Evolutionary conservation across 495 filamentous ascomycete species (phyloP).

Genomic region (Penicillium ochrochloron): DNA sequence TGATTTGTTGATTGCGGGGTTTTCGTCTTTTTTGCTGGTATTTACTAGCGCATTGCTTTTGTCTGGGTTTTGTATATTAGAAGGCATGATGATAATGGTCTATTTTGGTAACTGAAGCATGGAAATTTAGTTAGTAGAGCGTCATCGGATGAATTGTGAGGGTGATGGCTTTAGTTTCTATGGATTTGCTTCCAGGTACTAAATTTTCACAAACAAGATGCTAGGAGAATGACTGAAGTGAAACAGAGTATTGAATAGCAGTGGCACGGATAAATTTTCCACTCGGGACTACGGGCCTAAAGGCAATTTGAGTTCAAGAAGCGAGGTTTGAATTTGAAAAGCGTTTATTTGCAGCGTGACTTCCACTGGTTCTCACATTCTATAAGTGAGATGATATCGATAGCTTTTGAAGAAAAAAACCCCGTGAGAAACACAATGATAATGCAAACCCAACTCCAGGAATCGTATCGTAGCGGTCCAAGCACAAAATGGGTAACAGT

Average conservation of each 20-base stretch:
- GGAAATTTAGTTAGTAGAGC: background rate
- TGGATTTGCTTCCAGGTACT: background rate
- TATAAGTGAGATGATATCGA: slow-evolving; percentile 32
- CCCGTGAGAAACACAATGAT: slow-evolving; percentile 30
- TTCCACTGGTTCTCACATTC: slow-evolving; percentile 11
- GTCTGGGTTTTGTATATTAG: background rate
- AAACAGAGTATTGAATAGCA: background rate
- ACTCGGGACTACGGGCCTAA: background rate
- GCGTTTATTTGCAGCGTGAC: slow-evolving; percentile 8
- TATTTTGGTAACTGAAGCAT: background rate
- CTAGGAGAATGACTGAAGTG: background rate
- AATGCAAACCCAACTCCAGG: slow-evolving; percentile 41
- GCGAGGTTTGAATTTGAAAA: background rate
- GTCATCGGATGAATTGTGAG: background rate
- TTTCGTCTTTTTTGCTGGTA: background rate
- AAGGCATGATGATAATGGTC: background rate
- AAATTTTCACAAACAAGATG: background rate
- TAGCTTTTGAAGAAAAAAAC: slow-evolving; percentile 35
- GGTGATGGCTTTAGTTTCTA: background rate
- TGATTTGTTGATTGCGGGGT: background rate
- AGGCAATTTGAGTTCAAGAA: background rate
- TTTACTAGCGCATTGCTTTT: background rate
- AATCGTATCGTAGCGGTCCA: slow-evolving; percentile 39
- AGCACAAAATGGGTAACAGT: slow-evolving; percentile 22
- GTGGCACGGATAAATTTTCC: background rate